These are phyloP conservation scores for Phytophthora hibernalis DNA, from an alignment of 352 stramenopile species.

Conservation along the genomic window DNA sequence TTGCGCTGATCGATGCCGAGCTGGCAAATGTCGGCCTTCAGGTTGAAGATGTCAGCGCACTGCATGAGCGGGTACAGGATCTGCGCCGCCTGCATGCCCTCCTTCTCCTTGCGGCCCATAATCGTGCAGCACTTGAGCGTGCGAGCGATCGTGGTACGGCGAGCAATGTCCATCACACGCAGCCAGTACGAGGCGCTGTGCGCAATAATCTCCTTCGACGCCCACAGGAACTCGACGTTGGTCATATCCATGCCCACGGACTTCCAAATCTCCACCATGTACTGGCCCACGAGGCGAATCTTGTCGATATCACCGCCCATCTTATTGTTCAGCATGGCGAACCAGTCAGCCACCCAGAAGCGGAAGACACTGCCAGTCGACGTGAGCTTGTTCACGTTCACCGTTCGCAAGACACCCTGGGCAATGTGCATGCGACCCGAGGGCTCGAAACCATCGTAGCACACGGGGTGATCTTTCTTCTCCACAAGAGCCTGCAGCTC, in stretches of 20 bases:
- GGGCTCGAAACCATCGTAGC: conserved; percentile 99
- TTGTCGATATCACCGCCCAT: conserved; percentile 98
- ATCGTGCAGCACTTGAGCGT: conserved; percentile 99
- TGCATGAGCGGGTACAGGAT: conserved; percentile 99
- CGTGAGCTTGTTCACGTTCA: conserved; percentile 98
- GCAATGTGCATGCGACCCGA: conserved; percentile 99
- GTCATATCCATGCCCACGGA: conserved; percentile 99
- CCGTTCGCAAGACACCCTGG: conserved; percentile 95
- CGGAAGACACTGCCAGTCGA: conserved; percentile 95
- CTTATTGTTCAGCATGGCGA: conserved; percentile 99
- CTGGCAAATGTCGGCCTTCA: conserved; percentile 99
- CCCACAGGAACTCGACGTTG: conserved; percentile 99
- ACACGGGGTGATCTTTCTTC: conserved; percentile 91
- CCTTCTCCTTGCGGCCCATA: conserved; percentile 96
- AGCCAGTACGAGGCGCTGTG: conserved; percentile 93
- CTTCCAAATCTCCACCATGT: conserved; percentile 99
- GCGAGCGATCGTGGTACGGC: conserved; percentile 90
- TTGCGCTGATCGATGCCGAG: conserved; percentile 99
- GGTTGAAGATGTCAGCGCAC: conserved; percentile 99
- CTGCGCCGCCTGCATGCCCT: conserved; percentile 93
- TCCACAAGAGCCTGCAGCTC: conserved; percentile 86
- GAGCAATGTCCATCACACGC: conserved; percentile 94
- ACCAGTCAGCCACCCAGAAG: conserved; percentile 99
- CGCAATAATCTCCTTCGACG: conserved; percentile 95
- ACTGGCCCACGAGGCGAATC: conserved; percentile 95